phyloP scores from a whole-genome alignment of 2,329 filamentous ascomycete species.

The Cryphonectria japonica region DNA sequence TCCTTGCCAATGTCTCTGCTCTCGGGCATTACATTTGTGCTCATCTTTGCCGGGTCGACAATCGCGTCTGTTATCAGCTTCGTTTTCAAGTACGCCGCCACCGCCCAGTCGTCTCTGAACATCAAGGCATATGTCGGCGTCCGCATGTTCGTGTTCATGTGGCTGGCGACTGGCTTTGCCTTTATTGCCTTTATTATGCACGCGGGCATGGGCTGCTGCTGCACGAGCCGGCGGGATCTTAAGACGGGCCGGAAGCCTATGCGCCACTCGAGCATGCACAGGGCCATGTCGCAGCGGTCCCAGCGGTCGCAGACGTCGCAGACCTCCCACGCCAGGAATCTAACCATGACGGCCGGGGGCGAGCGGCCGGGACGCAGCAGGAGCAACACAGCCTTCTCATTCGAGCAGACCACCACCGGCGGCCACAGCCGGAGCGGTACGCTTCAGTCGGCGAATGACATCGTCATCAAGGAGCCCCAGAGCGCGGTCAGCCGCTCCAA shows the following conservation, averaged over 20 bases:
- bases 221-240: constrained; percentile 60
- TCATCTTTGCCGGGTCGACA: constrained; percentile 70
- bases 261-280: constrained; percentile 29
- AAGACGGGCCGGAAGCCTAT: constrained; percentile 42
- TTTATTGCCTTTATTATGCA: constrained; percentile 75
- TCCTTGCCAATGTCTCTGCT: constrained; percentile 71
- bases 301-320: constrained; percentile 38
- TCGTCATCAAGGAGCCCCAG: constrained; percentile 24
- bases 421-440: constrained; percentile 19
- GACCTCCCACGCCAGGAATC: constrained; percentile 9
- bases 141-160: constrained; percentile 87
- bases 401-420: constrained; percentile 15
- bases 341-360: constrained; percentile 14
- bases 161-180: constrained; percentile 72
- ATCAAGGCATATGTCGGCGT: constrained; percentile 71
- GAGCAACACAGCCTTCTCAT: constrained; percentile 29
- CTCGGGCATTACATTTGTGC: constrained; percentile 67
- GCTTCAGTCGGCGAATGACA: constrained; percentile 37
- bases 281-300: constrained; percentile 26
- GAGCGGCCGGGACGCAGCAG: constrained; percentile 13
- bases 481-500: constrained; percentile 6
- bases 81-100: constrained; percentile 78
- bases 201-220: constrained; percentile 78
- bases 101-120: constrained; percentile 72
- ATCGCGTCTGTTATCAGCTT: constrained; percentile 84